These are phyloP conservation scores for Tinospora cordifolia DNA, from an alignment of 164 flowering plant species.

Conservation along the genomic window DNA sequence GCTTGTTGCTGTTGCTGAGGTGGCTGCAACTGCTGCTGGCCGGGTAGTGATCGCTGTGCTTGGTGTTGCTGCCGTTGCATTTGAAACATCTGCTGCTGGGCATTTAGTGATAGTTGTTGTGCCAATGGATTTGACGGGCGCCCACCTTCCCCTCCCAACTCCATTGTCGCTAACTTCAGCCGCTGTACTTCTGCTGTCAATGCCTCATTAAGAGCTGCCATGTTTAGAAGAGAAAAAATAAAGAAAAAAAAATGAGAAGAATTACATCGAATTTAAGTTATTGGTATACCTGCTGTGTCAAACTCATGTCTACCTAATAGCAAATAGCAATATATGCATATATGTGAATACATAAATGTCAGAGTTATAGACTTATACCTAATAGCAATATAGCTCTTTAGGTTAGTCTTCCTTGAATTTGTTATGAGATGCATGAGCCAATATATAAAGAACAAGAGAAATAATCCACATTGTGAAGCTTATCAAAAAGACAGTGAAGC, in stretches of 20 bases:
- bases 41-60: not conserved
- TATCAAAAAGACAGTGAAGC: too few relatives aligned
- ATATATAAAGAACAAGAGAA: too few relatives aligned
- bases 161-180: conserved; percentile 40
- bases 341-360: too few relatives aligned
- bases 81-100: conserved; percentile 25
- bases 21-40: conserved; percentile 14
- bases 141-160: conserved; percentile 28
- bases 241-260: not conserved
- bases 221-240: not conserved
- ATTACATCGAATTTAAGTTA: not conserved
- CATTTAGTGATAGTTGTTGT: conserved; percentile 31
- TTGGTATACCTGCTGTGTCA: too few relatives aligned
- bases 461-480: too few relatives aligned
- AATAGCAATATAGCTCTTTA: not conserved
- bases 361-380: too few relatives aligned
- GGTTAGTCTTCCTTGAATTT: not conserved
- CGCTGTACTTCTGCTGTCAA: conserved; percentile 57
- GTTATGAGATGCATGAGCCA: too few relatives aligned
- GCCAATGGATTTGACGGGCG: conserved; percentile 20
- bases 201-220: conserved; percentile 58
- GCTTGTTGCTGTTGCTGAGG: conserved; percentile 12
- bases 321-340: too few relatives aligned
- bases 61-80: conserved; percentile 26
- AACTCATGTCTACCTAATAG: too few relatives aligned